phyloP scores from a whole-genome alignment of 345 rosid genomes.

The Salix udensis region DNA sequence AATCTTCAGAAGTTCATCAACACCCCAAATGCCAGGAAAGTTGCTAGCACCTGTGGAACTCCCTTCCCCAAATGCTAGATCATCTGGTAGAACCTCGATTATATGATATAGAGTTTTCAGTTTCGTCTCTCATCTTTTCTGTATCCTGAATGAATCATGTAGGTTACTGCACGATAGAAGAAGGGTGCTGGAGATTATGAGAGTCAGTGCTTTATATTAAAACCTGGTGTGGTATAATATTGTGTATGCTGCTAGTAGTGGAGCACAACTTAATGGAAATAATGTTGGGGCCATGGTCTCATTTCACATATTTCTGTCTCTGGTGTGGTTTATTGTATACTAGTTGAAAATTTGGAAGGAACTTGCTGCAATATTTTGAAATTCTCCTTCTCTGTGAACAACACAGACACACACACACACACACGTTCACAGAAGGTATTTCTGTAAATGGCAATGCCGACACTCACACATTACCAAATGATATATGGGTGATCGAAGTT shows the following conservation, averaged over 20 bases:
- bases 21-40: slow-evolving; percentile 86
- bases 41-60: slow-evolving; percentile 75
- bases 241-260: slow-evolving; percentile 1
- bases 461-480: no score
- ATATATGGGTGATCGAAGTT: no score
- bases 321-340: slow-evolving; percentile 20
- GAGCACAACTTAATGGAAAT: slow-evolving; percentile 13
- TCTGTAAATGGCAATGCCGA: no score
- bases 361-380: slow-evolving; percentile 12
- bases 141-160: slow-evolving; percentile 3
- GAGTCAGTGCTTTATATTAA: slow-evolving; percentile 3
- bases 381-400: not conserved
- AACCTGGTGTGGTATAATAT: slow-evolving; percentile 11
- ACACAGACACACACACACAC: not conserved
- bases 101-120: not conserved
- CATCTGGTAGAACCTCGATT: no score
- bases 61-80: slow-evolving; percentile 81
- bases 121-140: not conserved
- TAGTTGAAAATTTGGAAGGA: slow-evolving; percentile 4
- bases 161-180: not conserved
- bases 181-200: not conserved
- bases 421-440: no score
- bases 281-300: slow-evolving; percentile 25
- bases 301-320: slow-evolving; percentile 20
- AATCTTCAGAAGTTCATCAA: slow-evolving; percentile 60